A percentile compares a stretch with the other conserved stretches of the same genome.
Conservation (phyloP, 2,329 filamentous ascomycete genomes). For the Xylariaceae sp. region DNA sequence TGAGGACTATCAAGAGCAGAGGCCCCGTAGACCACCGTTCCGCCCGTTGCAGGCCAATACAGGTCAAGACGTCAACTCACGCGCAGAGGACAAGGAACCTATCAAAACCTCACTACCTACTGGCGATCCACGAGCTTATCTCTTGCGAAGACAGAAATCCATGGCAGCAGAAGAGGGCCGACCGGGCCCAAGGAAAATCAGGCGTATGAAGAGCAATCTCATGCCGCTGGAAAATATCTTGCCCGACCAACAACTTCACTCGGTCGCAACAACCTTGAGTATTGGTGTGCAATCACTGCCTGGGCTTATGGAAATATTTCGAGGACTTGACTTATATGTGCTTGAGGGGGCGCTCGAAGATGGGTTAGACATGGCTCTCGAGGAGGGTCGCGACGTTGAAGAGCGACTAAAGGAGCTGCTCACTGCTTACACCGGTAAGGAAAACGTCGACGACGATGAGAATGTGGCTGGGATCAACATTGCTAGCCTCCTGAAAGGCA, state of each 20-base stretch:
- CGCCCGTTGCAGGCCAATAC: slow-evolving; percentile 5
- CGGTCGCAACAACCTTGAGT: slow-evolving; percentile 6
- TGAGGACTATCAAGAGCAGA: too few relatives aligned
- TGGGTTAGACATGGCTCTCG: slow-evolving; percentile 20
- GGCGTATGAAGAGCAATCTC: slow-evolving; percentile 21
- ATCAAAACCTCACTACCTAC: slow-evolving; percentile 18
- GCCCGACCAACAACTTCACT: slow-evolving; percentile 12
- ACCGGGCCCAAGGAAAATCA: slow-evolving; percentile 13
- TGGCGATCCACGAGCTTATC: slow-evolving; percentile 24
- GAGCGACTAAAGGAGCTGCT: slow-evolving; percentile 15
- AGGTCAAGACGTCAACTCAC: slow-evolving; percentile 1
- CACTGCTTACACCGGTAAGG: not conserved
- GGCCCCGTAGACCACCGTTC: too few relatives aligned
- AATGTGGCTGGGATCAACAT: slow-evolving; percentile 10
- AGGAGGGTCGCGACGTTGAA: slow-evolving; percentile 17
- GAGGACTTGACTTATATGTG: slow-evolving; percentile 19
- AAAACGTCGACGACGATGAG: not conserved
- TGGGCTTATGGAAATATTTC: slow-evolving; percentile 4
- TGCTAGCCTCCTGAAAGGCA: slow-evolving; percentile 14
- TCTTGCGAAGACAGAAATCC: slow-evolving; percentile 25
- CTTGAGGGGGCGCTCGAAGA: slow-evolving; percentile 14
- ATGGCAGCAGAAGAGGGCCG: slow-evolving; percentile 11
- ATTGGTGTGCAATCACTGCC: slow-evolving; percentile 9
- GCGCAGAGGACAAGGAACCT: slow-evolving; percentile 14
- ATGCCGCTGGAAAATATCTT: slow-evolving; percentile 22